These are phyloP conservation scores for Platismatia glauca DNA, from an alignment of 495 filamentous ascomycete genomes.

Conservation along the genomic window DNA sequence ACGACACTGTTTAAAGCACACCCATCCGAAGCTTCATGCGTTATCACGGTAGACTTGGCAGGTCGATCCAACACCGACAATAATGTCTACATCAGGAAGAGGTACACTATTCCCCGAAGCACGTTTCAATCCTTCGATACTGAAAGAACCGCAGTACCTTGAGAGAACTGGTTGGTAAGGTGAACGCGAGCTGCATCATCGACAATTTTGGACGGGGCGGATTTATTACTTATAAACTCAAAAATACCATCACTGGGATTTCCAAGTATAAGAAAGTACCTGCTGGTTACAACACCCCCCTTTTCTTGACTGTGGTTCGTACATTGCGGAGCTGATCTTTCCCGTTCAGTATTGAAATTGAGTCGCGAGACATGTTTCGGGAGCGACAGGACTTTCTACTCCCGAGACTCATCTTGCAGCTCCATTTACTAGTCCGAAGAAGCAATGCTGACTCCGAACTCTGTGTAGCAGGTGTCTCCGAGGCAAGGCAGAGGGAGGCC, in stretches of 20 bases:
- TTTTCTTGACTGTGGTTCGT: slow-evolving; percentile 1
- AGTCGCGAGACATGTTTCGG: too few species aligned
- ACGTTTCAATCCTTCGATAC: not conserved
- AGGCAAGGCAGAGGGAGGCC: not conserved
- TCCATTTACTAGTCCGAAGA: too few species aligned
- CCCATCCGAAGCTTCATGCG: not conserved
- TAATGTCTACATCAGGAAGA: not conserved
- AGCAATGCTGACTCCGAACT: too few species aligned
- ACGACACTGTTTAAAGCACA: not conserved
- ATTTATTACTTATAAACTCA: not conserved
- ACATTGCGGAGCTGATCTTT: too few species aligned
- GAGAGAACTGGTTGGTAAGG: not conserved
- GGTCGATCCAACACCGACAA: not conserved
- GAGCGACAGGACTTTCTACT: too few species aligned
- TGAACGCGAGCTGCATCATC: not conserved
- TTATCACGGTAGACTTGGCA: not conserved
- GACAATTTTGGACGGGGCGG: not conserved
- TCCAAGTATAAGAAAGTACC: not conserved
- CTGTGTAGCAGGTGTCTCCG: not conserved
- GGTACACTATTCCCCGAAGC: not conserved
- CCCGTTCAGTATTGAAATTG: too few species aligned
- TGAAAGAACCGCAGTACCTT: not conserved
- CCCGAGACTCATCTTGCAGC: too few species aligned
- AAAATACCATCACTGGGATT: not conserved
- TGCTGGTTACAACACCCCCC: not conserved